Evolutionary conservation across 768 basidiomycete genomes (phyloP).

Genomic region (Gyrodon lividus): DNA sequence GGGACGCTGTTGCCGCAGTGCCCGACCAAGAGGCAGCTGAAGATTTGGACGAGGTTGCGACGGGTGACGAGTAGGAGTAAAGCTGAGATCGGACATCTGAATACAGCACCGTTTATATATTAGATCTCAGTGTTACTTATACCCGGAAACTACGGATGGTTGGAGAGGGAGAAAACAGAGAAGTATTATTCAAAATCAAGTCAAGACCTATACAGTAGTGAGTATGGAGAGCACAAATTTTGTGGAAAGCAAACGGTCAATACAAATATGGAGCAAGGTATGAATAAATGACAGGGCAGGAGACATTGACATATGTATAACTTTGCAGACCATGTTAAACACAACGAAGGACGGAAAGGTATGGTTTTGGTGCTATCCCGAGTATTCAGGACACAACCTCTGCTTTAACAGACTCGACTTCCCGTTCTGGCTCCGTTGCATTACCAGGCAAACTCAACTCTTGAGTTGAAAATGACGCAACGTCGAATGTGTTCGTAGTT

Average conservation of each 20-base stretch:
- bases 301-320: constrained; percentile 33
- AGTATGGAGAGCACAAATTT: constrained; percentile 27
- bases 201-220: constrained; percentile 36
- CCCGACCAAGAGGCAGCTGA: constrained; percentile 41
- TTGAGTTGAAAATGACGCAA: constrained; percentile 61
- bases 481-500: constrained; percentile 66
- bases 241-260: constrained; percentile 33
- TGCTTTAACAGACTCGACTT: constrained; percentile 64
- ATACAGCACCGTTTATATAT: constrained; percentile 13
- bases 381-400: constrained; percentile 45
- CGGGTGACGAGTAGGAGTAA: constrained; percentile 33
- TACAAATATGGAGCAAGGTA: constrained; percentile 40
- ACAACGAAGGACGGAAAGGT: constrained; percentile 22
- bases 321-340: constrained; percentile 30
- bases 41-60: constrained; percentile 37
- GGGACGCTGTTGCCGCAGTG: constrained; percentile 33
- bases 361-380: constrained; percentile 13
- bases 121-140: constrained; percentile 21
- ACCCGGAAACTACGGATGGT: constrained; percentile 15
- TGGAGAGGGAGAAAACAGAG: constrained; percentile 14
- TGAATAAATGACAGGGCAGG: constrained; percentile 35
- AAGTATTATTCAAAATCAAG: constrained; percentile 31
- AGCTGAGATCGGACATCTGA: constrained; percentile 15
- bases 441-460: constrained; percentile 62
- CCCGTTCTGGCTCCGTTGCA: constrained; percentile 58